A percentile compares a stretch with the other conserved stretches of the same genome.
Evolutionary conservation across 306 rosid species (phyloP).

Genomic region (Malus orientalis): DNA sequence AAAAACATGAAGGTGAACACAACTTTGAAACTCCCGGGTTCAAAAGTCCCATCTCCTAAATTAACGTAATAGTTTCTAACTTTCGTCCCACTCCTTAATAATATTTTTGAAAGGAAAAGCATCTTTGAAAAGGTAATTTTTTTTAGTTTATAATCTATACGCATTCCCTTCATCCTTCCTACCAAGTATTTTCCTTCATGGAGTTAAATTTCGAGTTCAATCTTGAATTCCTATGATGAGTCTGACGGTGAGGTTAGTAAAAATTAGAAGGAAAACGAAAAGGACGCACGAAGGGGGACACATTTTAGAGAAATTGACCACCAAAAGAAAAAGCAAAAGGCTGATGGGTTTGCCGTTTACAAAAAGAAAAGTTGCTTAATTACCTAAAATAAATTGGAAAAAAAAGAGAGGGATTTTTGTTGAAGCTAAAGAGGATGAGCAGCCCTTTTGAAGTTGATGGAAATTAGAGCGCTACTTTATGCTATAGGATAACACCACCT

Average conservation of each 20-base stretch:
- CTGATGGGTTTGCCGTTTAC: background rate
- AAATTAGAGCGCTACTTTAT: slow-evolving; percentile 33
- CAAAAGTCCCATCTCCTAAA: too few relatives aligned
- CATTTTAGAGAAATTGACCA: background rate
- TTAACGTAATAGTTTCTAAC: too few relatives aligned
- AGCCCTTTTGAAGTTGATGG: slow-evolving; percentile 35
- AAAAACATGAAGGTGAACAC: too few relatives aligned
- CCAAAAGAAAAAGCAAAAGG: background rate
- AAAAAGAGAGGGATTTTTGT: slow-evolving; percentile 23
- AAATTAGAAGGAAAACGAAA: background rate
- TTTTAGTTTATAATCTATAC: too few relatives aligned
- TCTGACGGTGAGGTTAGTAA: background rate
- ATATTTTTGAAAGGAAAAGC: too few relatives aligned
- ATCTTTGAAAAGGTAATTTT: too few relatives aligned
- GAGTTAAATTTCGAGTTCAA: background rate
- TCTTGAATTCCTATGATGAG: too few relatives aligned
- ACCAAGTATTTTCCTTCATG: too few relatives aligned
- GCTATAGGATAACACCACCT: slow-evolving; percentile 22
- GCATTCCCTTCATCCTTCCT: too few relatives aligned
- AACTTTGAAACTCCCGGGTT: too few relatives aligned
- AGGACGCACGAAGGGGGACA: background rate
- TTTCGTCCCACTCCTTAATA: too few relatives aligned
- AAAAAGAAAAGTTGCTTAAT: background rate
- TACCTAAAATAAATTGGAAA: background rate
- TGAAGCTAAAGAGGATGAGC: slow-evolving; percentile 33